Conservation (phyloP, 1,284 basidiomycete species). For the Irpex rosettiformis region DNA sequence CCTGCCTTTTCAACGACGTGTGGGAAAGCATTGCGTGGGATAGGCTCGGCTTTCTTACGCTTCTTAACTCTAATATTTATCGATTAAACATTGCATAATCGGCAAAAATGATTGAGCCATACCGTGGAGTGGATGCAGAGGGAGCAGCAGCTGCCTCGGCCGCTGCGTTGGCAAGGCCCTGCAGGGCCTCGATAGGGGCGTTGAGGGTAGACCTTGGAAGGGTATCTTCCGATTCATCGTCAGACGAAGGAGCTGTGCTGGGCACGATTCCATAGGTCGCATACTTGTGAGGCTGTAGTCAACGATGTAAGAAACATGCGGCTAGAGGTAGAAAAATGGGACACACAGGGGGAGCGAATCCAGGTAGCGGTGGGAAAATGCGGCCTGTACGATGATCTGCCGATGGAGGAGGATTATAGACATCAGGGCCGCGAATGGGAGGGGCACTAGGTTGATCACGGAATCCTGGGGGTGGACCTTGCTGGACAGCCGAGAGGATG, state of each 20-base stretch:
- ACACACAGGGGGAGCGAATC: slow-evolving; percentile 83
- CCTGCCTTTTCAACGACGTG: slow-evolving; percentile 78
- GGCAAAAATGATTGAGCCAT: slow-evolving; percentile 14
- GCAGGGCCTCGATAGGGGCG: slow-evolving; percentile 90
- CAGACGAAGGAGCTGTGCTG: slow-evolving; percentile 77
- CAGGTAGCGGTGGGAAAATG: slow-evolving; percentile 79
- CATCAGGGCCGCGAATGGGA: slow-evolving; percentile 24
- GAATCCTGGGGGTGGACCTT: slow-evolving; percentile 32
- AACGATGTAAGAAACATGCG: slow-evolving; percentile 16
- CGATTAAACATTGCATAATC: not conserved
- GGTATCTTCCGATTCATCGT: slow-evolving; percentile 86
- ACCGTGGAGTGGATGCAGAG: slow-evolving; percentile 45
- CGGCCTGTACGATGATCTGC: slow-evolving; percentile 25
- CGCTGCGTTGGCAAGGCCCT: slow-evolving; percentile 89
- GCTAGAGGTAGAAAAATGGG: slow-evolving; percentile 5
- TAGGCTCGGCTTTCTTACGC: slow-evolving; percentile 83
- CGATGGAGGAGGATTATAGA: slow-evolving; percentile 25
- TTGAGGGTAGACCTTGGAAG: slow-evolving; percentile 77
- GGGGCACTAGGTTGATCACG: slow-evolving; percentile 28
- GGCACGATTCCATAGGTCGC: slow-evolving; percentile 87
- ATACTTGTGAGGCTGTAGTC: slow-evolving; percentile 76
- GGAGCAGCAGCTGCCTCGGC: slow-evolving; percentile 86
- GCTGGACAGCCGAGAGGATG: slow-evolving; percentile 69
- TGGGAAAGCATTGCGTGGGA: slow-evolving; percentile 80
- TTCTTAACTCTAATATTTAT: slow-evolving; percentile 67